Conservation (phyloP, 2,329 filamentous ascomycete genomes). For the Talaromyces atroroseus region DNA sequence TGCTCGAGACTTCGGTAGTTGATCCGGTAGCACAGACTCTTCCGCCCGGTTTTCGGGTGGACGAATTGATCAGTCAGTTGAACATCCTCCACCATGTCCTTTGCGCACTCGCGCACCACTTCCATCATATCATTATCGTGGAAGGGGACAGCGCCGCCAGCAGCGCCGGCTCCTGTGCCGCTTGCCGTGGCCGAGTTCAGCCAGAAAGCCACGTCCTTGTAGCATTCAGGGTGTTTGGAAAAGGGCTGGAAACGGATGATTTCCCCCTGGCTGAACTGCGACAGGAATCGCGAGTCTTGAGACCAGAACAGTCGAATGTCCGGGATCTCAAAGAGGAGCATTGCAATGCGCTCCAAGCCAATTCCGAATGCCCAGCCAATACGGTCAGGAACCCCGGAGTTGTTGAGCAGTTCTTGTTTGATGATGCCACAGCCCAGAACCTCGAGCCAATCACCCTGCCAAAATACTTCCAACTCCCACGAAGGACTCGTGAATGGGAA, state of each 20-base stretch:
- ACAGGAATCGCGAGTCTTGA: slow-evolving; percentile 73
- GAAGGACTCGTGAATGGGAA: slow-evolving; percentile 96
- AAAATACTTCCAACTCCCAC: slow-evolving; percentile 95
- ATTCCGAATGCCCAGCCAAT: slow-evolving; percentile 95
- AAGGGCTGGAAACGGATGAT: slow-evolving; percentile 72
- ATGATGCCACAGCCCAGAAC: slow-evolving; percentile 89
- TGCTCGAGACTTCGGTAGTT: slow-evolving; percentile 90
- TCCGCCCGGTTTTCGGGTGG: slow-evolving; percentile 76
- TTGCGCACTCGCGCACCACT: slow-evolving; percentile 74
- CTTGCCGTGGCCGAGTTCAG: slow-evolving; percentile 45
- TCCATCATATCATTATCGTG: slow-evolving; percentile 99
- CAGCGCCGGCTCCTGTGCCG: slow-evolving; percentile 27
- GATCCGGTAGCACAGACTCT: slow-evolving; percentile 85
- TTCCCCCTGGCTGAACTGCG: slow-evolving; percentile 62
- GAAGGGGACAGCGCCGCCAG: slow-evolving; percentile 48
- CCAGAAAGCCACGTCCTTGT: slow-evolving; percentile 95
- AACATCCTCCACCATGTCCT: slow-evolving; percentile 84
- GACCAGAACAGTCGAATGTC: slow-evolving; percentile 98
- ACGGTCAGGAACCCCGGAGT: slow-evolving; percentile 67
- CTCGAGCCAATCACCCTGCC: slow-evolving; percentile 92
- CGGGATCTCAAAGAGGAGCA: slow-evolving; percentile 93
- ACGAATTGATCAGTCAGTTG: slow-evolving; percentile 76
- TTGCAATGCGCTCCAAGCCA: slow-evolving; percentile 89
- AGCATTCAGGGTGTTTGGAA: slow-evolving; percentile 83
- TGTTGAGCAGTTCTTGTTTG: slow-evolving; percentile 72